phyloP scores from a whole-genome alignment of 2,329 filamentous ascomycete genomes.

The Penicillium sp. region DNA sequence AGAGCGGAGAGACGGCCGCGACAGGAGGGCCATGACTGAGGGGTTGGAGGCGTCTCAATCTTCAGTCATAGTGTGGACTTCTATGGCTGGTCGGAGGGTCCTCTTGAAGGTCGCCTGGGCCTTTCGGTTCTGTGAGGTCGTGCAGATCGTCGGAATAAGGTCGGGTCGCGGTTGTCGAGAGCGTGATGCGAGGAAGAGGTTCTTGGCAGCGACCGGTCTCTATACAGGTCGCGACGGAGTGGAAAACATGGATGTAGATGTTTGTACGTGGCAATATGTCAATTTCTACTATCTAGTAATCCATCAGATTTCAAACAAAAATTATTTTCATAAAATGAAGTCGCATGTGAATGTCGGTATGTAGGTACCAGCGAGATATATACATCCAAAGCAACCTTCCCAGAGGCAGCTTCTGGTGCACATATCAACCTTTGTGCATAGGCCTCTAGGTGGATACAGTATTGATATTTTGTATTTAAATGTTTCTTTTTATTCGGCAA shows the following conservation, averaged over 20 bases:
- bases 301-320: too few relatives aligned
- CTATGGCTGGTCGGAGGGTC: neutral
- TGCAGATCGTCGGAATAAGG: neutral
- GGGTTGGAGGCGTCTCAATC: slow-evolving; percentile 9
- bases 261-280: too few relatives aligned
- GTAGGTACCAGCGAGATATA: too few relatives aligned
- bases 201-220: slow-evolving; percentile 8
- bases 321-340: too few relatives aligned
- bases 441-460: too few relatives aligned
- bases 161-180: slow-evolving; percentile 3
- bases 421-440: too few relatives aligned
- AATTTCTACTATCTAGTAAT: too few relatives aligned
- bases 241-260: neutral
- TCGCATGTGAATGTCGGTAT: too few relatives aligned
- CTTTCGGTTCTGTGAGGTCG: slow-evolving; percentile 2
- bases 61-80: slow-evolving; percentile 20
- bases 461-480: too few relatives aligned
- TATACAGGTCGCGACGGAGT: neutral
- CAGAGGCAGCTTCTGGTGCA: too few relatives aligned
- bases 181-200: slow-evolving; percentile 1
- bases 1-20: slow-evolving; percentile 34
- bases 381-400: too few relatives aligned
- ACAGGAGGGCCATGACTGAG: slow-evolving; percentile 34
- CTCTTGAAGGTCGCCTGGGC: neutral
- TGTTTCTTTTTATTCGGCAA: too few relatives aligned